These are phyloP conservation scores for California macrophylla DNA, from an alignment of 441 rosid species.

Conservation along the genomic window DNA sequence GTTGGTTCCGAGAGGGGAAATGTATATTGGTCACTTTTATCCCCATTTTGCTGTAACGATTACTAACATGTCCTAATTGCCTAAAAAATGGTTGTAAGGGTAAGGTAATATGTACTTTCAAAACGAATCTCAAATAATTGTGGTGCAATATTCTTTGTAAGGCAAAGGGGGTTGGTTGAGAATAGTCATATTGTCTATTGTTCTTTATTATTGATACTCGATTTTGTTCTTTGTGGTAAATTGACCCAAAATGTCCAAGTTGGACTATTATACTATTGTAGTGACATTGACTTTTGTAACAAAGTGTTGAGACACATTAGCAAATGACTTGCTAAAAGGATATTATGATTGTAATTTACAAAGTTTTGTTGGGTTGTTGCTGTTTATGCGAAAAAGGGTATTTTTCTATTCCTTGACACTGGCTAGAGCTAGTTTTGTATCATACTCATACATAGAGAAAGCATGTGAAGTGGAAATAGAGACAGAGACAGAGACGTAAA, in stretches of 20 bases:
- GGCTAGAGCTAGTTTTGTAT: background rate
- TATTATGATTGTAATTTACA: background rate
- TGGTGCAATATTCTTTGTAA: background rate
- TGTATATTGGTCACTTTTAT: slow-evolving; percentile 21
- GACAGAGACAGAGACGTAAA: background rate
- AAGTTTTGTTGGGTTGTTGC: background rate
- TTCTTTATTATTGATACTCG: background rate
- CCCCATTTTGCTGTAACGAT: slow-evolving; percentile 11
- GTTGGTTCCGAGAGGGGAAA: slow-evolving; percentile 11
- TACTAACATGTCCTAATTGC: slow-evolving; percentile 7
- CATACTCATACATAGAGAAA: background rate
- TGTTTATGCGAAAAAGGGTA: background rate
- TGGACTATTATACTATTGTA: background rate
- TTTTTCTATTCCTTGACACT: background rate
- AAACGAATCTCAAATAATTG: background rate
- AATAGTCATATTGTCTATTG: background rate
- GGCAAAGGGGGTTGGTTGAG: background rate
- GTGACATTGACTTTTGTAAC: background rate
- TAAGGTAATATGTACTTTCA: background rate
- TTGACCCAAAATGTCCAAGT: background rate
- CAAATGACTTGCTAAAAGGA: background rate
- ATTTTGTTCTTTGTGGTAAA: background rate
- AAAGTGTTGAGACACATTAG: background rate
- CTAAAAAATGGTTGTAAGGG: background rate
- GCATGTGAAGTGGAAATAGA: background rate